phyloP scores from a whole-genome alignment of 1,284 basidiomycete species.

The Albatrellus sp. region DNA sequence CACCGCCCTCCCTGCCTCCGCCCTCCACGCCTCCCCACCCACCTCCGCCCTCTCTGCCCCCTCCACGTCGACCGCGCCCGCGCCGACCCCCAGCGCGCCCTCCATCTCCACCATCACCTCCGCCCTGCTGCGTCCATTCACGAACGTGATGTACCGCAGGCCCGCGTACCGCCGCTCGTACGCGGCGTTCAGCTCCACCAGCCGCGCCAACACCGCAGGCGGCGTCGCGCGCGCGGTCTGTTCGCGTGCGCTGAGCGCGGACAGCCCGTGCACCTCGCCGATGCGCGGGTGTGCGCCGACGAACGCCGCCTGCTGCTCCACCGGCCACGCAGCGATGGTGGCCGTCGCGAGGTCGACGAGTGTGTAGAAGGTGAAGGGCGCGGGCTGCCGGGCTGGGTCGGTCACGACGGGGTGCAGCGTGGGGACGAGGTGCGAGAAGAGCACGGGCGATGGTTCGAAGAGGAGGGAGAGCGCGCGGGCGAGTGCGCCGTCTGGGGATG shows the following conservation, averaged over 20 bases:
- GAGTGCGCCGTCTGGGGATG: slow-evolving; percentile 17
- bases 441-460: slow-evolving; percentile 61
- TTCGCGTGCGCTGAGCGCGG: slow-evolving; percentile 64
- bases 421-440: slow-evolving; percentile 45
- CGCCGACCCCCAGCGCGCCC: slow-evolving; percentile 35
- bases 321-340: slow-evolving; percentile 45
- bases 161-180: slow-evolving; percentile 69
- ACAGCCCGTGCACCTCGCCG: slow-evolving; percentile 67
- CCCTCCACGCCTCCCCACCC: slow-evolving; percentile 35
- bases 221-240: slow-evolving; percentile 41
- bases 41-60: slow-evolving; percentile 23
- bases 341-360: slow-evolving; percentile 50
- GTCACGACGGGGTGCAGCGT: slow-evolving; percentile 12
- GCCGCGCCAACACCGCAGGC: slow-evolving; percentile 51
- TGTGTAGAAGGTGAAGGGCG: slow-evolving; percentile 34
- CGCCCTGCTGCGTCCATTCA: slow-evolving; percentile 69
- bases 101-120: slow-evolving; percentile 75
- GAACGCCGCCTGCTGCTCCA: slow-evolving; percentile 51
- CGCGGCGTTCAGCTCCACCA: slow-evolving; percentile 58
- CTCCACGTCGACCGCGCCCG: slow-evolving; percentile 21
- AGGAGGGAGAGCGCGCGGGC: slow-evolving; percentile 37
- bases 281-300: slow-evolving; percentile 81
- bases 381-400: slow-evolving; percentile 2
- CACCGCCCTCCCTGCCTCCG: slow-evolving; percentile 63
- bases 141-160: slow-evolving; percentile 82